phyloP scores from a whole-genome alignment of 768 basidiomycete genomes.

The Phylloporus sp. region DNA sequence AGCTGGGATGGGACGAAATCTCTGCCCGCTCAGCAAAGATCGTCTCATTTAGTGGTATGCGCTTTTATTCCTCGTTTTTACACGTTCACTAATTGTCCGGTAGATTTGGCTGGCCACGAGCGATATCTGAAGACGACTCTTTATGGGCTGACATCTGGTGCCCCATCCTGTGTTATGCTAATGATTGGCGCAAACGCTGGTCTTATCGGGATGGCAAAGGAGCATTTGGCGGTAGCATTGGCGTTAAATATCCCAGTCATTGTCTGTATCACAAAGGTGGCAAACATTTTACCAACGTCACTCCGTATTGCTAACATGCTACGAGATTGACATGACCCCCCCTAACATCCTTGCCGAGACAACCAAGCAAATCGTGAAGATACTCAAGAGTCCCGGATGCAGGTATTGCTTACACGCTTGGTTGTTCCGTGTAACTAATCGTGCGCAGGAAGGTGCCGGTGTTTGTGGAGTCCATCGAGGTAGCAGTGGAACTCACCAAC shows the following conservation, averaged over 20 bases:
- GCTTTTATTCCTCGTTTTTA: neutral
- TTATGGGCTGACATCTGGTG: slow-evolving; percentile 91
- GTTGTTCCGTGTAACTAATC: too few species aligned
- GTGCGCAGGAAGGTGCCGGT: slow-evolving; percentile 67
- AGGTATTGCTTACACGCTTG: too few species aligned
- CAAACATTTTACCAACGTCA: slow-evolving; percentile 1
- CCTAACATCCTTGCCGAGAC: slow-evolving; percentile 88
- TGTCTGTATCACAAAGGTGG: slow-evolving; percentile 90
- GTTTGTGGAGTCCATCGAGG: slow-evolving; percentile 77
- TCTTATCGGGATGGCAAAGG: slow-evolving; percentile 88
- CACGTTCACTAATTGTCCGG: neutral
- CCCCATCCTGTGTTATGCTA: slow-evolving; percentile 86
- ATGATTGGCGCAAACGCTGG: slow-evolving; percentile 96
- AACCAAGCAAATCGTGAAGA: slow-evolving; percentile 86
- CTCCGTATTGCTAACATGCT: slow-evolving; percentile 1
- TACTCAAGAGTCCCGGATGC: slow-evolving; percentile 89
- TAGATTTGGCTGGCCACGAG: slow-evolving; percentile 95
- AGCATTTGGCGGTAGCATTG: slow-evolving; percentile 91
- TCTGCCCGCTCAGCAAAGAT: slow-evolving; percentile 86
- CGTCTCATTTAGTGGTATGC: slow-evolving; percentile 81
- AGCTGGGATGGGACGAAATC: slow-evolving; percentile 94
- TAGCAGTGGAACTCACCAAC: slow-evolving; percentile 72
- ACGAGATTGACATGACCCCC: slow-evolving; percentile 92
- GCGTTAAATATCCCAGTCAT: slow-evolving; percentile 91
- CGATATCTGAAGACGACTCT: slow-evolving; percentile 89